These are phyloP conservation scores for Oryza meyeriana DNA, from an alignment of 176 grass and related monocot species.

Conservation along the genomic window DNA sequence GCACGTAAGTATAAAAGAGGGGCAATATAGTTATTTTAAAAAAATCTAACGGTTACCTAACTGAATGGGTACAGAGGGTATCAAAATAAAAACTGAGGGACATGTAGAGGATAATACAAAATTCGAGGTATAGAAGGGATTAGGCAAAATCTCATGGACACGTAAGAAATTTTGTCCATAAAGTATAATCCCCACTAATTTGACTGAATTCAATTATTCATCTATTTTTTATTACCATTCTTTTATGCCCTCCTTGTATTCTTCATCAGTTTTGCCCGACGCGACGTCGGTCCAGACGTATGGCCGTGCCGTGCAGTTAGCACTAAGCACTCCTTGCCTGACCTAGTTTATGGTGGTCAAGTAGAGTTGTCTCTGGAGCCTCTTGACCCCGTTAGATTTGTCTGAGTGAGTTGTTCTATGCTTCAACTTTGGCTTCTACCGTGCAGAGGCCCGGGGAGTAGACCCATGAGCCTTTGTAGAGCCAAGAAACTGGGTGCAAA, in stretches of 20 bases:
- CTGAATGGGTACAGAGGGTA: too few species aligned
- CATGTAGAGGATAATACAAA: too few species aligned
- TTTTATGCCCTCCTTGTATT: not conserved
- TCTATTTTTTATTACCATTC: not conserved
- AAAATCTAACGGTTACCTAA: too few species aligned
- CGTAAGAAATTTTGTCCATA: too few species aligned
- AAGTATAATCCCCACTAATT: not conserved
- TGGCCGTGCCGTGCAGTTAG: not conserved
- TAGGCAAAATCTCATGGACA: too few species aligned
- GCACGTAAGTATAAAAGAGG: too few species aligned
- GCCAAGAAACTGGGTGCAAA: too few species aligned
- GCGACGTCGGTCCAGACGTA: not conserved
- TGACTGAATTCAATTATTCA: not conserved
- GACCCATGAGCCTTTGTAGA: not conserved
- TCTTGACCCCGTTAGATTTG: too few species aligned
- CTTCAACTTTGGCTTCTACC: not conserved
- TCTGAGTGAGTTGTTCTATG: not conserved
- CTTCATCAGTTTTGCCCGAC: not conserved
- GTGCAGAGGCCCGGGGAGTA: not conserved
- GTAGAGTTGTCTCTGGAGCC: too few species aligned
- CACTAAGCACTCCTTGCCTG: not conserved
- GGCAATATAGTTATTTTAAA: too few species aligned
- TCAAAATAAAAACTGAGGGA: too few species aligned
- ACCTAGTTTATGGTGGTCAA: not conserved
- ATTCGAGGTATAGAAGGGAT: too few species aligned